Conservation (phyloP, 1,139 yeast species). For the Candida tetrigidarum region DNA sequence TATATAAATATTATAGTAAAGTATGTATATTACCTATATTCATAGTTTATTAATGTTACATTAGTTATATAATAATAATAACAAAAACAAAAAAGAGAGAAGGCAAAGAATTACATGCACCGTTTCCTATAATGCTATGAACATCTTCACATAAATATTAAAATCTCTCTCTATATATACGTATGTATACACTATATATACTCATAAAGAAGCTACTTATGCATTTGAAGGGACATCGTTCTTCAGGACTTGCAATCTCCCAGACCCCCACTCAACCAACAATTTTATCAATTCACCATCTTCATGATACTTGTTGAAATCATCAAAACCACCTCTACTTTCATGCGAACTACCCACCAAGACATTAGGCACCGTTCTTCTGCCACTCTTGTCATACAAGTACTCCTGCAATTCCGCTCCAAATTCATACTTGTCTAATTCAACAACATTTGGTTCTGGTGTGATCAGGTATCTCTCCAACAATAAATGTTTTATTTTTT, state of each 20-base stretch:
- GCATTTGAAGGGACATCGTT: slow-evolving; percentile 59
- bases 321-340: slow-evolving; percentile 83
- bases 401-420: slow-evolving; percentile 66
- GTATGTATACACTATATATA: neutral
- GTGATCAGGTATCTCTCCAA: slow-evolving; percentile 65
- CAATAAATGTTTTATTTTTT: slow-evolving; percentile 67
- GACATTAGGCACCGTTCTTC: slow-evolving; percentile 75
- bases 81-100: too few species aligned
- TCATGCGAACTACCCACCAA: slow-evolving; percentile 55
- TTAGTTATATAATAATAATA: neutral
- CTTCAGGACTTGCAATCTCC: slow-evolving; percentile 54
- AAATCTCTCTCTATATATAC: neutral
- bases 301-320: slow-evolving; percentile 64
- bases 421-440: slow-evolving; percentile 76
- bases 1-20: slow-evolving; percentile 8
- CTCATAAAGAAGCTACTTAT: slow-evolving; percentile 14
- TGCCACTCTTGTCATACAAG: slow-evolving; percentile 58
- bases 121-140: neutral
- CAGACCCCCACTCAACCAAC: slow-evolving; percentile 68
- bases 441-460: slow-evolving; percentile 77
- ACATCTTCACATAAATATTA: neutral
- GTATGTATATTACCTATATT: slow-evolving; percentile 12
- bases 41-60: slow-evolving; percentile 9
- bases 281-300: slow-evolving; percentile 52
- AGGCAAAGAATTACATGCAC: neutral